phyloP scores from a whole-genome alignment of 495 filamentous ascomycete genomes.

The Podospora conica region DNA sequence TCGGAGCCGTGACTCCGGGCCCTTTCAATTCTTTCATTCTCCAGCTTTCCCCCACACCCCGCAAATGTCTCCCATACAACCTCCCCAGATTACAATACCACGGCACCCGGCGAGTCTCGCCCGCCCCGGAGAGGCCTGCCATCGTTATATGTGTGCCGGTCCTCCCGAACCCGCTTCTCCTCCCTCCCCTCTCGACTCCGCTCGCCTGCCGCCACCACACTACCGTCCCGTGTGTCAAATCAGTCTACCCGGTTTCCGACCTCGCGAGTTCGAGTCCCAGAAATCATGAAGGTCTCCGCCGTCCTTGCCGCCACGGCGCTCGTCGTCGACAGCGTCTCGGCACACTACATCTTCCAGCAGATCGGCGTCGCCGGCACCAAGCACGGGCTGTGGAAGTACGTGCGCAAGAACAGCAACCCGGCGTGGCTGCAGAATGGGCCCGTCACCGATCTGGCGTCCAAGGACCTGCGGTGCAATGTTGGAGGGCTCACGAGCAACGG shows the following conservation, averaged over 20 bases:
- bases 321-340: constrained; percentile 27
- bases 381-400: constrained; percentile 42
- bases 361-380: constrained; percentile 40
- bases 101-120: background rate
- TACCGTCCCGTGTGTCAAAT: constrained; percentile 1
- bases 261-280: no score
- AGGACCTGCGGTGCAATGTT: constrained; percentile 54
- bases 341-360: constrained; percentile 46
- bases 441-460: constrained; percentile 46
- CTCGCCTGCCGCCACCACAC: background rate
- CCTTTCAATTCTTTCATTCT: background rate
- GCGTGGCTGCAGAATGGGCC: constrained; percentile 47
- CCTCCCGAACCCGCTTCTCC: background rate
- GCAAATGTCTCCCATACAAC: background rate
- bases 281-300: constrained; percentile 32
- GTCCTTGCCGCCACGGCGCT: constrained; percentile 24
- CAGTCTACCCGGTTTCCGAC: background rate
- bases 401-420: constrained; percentile 49
- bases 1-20: background rate
- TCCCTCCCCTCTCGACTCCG: background rate
- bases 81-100: background rate
- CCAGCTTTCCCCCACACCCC: background rate
- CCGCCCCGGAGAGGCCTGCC: background rate
- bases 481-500: constrained; percentile 42
- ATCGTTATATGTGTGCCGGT: background rate